Percentiles rank a stretch among this genome's conserved stretches.
phyloP scores from a whole-genome alignment of 495 filamentous ascomycete genomes.

The Neurospora tetrasperma region DNA sequence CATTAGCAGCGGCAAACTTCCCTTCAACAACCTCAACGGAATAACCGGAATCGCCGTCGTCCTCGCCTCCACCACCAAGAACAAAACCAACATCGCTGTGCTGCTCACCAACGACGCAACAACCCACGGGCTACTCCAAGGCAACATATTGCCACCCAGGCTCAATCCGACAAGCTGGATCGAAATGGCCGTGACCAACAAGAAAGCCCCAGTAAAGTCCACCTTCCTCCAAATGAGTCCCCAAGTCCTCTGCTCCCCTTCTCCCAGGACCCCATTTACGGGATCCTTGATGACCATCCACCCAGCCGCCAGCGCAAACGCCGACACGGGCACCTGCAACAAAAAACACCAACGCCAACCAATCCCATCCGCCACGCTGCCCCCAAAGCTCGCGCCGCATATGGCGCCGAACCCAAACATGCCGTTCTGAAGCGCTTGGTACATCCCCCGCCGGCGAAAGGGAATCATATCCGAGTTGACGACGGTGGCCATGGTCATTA shows the following conservation, averaged over 20 bases:
- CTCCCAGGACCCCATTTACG: conserved; percentile 4
- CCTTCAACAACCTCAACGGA: conserved; percentile 45
- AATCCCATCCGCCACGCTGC: conserved; percentile 37
- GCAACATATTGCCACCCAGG: conserved; percentile 51
- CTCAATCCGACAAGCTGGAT: conserved; percentile 49
- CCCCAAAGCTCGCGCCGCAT: conserved; percentile 39
- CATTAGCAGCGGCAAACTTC: conserved; percentile 40
- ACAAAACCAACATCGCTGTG: conserved; percentile 36
- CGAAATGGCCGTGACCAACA: conserved; percentile 49
- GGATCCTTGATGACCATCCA: conserved; percentile 42
- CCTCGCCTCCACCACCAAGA: conserved; percentile 44
- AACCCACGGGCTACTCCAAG: conserved; percentile 48
- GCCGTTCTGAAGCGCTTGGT: conserved; percentile 53
- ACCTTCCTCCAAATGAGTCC: conserved; percentile 42
- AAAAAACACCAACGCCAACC: conserved; percentile 44
- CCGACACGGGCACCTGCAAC: conserved; percentile 42
- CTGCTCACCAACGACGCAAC: conserved; percentile 43
- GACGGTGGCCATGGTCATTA: conserved; percentile 57
- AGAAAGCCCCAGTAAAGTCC: conserved; percentile 43
- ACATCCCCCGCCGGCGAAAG: conserved; percentile 52
- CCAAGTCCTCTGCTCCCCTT: conserved; percentile 8
- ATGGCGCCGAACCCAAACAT: conserved; percentile 48
- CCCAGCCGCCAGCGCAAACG: conserved; percentile 43
- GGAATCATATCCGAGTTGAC: conserved; percentile 59
- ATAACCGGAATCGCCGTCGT: conserved; percentile 53